A percentile compares a stretch with the other conserved stretches of the same genome.
phyloP scores from a whole-genome alignment of 2,329 filamentous ascomycete genomes.

The Talaromyces sp. region DNA sequence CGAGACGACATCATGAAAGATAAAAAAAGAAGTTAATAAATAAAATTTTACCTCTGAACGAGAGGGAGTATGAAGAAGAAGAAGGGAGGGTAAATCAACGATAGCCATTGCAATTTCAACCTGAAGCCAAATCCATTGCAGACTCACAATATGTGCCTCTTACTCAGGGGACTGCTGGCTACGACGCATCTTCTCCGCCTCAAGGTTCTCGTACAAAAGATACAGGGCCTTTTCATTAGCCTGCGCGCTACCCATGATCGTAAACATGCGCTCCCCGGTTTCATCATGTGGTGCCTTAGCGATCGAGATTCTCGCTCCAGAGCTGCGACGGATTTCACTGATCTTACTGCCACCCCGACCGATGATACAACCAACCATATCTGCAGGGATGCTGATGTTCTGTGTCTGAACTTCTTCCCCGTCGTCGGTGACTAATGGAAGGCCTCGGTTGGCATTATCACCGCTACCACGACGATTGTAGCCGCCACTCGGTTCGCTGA shows the following conservation, averaged over 20 bases:
- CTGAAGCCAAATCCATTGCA: background rate
- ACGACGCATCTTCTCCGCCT: slow-evolving; percentile 97
- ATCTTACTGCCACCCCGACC: slow-evolving; percentile 94
- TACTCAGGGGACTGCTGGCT: slow-evolving; percentile 67
- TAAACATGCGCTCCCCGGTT: slow-evolving; percentile 98
- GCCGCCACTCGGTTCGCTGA: slow-evolving; percentile 73
- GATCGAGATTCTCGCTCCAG: slow-evolving; percentile 93
- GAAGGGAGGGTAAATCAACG: background rate
- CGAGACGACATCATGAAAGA: slow-evolving; percentile 4
- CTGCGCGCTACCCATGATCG: slow-evolving; percentile 90
- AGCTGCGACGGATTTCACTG: slow-evolving; percentile 95
- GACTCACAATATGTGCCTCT: slow-evolving; percentile 13
- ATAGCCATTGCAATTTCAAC: background rate
- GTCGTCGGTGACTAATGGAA: slow-evolving; percentile 87
- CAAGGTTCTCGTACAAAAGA: slow-evolving; percentile 95
- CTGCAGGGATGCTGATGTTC: slow-evolving; percentile 98
- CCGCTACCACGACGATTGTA: slow-evolving; percentile 78
- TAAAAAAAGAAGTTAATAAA: background rate
- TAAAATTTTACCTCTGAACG: slow-evolving; percentile 1
- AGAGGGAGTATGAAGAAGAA: background rate
- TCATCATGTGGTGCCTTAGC: slow-evolving; percentile 96
- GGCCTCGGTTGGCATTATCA: slow-evolving; percentile 72
- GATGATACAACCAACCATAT: slow-evolving; percentile 99
- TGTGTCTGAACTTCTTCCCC: slow-evolving; percentile 94
- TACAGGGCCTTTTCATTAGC: slow-evolving; percentile 95